Base-by-base conservation (phyloP, 2,329 filamentous ascomycete species). In the Ramichloridium luteum region DNA sequence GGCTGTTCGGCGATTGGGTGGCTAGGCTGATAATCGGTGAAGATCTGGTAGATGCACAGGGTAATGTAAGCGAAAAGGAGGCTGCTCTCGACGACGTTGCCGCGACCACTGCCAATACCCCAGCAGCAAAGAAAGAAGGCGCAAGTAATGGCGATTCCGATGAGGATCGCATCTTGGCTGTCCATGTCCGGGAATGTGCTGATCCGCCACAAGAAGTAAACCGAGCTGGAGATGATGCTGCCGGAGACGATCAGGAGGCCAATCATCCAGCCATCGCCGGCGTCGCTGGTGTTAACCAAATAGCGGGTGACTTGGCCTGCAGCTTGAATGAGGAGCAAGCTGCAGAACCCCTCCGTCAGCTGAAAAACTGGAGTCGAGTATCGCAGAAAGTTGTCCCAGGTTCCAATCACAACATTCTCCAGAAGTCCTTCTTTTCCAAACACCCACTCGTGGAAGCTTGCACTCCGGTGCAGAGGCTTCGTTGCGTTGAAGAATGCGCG, bases 1-100 rank as follows among this genome's bases (percentile, higher is more conserved):
- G 68, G 60, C 11, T 61, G 60, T 28, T 68, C 68, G 3, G 43
- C 38, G 14, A 58, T 17, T 13, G 45, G 40, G 11, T 70, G 58
- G 4, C 81, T 86, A 3, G 90, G 85, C 45, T 88, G 74, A 60
- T 96, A 96, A 60, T 98, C 90, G 49, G 90, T 98, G 58, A 96
- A 96, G 57, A 96, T 96, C 58, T 98, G 90, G 62, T 96, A 98
- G 52, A 96, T 81, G 64, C 88, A 96, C 40, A 98, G 77, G n/a
- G 93, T 90, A 39, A 94, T 75, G 58, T 98, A 98, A 50, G 90
- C 88, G 53, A 98, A 96, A 16, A 98, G 70, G 8, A 98, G 66
- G 13, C 88, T 93, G 45, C 84, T 93, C 60, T 98, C 88, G 33
- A 96, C 81, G 2, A 88, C 84, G 50, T 93, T 98, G 39, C 90